Conservation (phyloP, 257 asterid species). For the Paraleonurus japonicus region DNA sequence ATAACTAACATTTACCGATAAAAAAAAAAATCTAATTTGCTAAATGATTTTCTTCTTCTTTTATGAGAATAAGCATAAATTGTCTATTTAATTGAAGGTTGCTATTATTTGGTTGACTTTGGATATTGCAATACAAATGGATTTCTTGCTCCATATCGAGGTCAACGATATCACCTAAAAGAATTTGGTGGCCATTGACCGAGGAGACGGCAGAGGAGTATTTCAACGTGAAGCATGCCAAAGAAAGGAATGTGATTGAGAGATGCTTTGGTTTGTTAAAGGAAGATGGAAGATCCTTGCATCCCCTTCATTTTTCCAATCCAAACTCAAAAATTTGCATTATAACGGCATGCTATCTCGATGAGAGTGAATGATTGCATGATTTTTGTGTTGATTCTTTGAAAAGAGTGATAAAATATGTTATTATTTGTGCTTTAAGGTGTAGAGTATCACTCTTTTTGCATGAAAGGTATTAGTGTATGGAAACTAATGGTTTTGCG, state of each 20-base stretch:
- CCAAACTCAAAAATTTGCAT: neutral
- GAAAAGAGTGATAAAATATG: too few species aligned
- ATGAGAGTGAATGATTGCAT: too few species aligned
- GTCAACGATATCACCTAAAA: neutral
- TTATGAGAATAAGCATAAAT: too few species aligned
- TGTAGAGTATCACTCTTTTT: too few species aligned
- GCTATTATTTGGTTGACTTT: neutral
- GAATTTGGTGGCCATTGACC: neutral
- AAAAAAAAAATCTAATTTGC: too few species aligned
- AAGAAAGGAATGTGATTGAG: neutral
- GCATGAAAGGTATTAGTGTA: too few species aligned
- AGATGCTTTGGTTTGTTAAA: neutral
- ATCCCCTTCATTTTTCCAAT: neutral
- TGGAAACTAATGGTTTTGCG: too few species aligned
- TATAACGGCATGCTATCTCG: too few species aligned
- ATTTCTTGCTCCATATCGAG: conserved; percentile 4
- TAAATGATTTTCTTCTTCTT: neutral
- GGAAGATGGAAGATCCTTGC: neutral
- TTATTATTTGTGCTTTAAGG: too few species aligned
- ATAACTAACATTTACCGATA: too few species aligned
- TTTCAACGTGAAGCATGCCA: neutral
- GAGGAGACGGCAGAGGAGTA: neutral
- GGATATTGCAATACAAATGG: neutral
- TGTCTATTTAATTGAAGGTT: neutral
- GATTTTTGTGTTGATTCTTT: too few species aligned